Evolutionary conservation across 257 asterid genomes (phyloP).

Genomic region (Verbascum thapsus): DNA sequence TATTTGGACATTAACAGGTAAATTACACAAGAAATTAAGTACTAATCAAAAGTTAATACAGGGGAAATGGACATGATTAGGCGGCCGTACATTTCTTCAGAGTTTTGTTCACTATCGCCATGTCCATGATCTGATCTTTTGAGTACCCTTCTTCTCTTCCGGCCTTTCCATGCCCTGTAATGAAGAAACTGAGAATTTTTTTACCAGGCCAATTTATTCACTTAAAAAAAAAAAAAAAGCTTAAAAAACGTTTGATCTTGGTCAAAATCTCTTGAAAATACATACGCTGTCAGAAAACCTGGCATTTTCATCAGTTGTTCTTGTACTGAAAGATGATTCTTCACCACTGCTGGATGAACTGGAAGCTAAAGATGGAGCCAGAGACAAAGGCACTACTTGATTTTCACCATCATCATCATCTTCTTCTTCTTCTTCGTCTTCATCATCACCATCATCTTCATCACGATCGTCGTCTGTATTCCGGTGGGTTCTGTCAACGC

Average conservation of each 20-base stretch:
- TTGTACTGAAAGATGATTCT: conserved; percentile 34
- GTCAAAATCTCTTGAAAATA: background rate
- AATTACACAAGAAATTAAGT: conserved; percentile 4
- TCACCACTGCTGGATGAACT: conserved; percentile 41
- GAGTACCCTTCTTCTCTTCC: conserved; percentile 16
- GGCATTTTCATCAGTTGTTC: conserved; percentile 15
- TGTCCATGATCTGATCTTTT: conserved; percentile 37
- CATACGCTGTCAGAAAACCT: conserved; percentile 35
- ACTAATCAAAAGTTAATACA: too few relatives aligned
- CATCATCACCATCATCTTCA: conserved; percentile 1
- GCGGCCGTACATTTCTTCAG: too few relatives aligned
- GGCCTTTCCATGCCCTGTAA: conserved; percentile 29
- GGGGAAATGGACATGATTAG: conserved; percentile 26
- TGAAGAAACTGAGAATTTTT: conserved; percentile 2
- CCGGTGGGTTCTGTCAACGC: conserved; percentile 22
- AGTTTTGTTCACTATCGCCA: conserved; percentile 36
- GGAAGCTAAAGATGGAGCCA: conserved; percentile 40
- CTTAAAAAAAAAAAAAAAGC: background rate
- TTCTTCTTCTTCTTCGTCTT: conserved; percentile 21
- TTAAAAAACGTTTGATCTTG: too few relatives aligned
- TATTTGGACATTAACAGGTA: conserved; percentile 5
- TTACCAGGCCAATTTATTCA: background rate
- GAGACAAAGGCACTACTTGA: conserved; percentile 75
- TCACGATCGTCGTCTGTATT: conserved; percentile 9
- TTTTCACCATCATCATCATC: conserved; percentile 57